Base-by-base conservation (phyloP, 768 basidiomycete genomes). In the Leccinum ochraceum region DNA sequence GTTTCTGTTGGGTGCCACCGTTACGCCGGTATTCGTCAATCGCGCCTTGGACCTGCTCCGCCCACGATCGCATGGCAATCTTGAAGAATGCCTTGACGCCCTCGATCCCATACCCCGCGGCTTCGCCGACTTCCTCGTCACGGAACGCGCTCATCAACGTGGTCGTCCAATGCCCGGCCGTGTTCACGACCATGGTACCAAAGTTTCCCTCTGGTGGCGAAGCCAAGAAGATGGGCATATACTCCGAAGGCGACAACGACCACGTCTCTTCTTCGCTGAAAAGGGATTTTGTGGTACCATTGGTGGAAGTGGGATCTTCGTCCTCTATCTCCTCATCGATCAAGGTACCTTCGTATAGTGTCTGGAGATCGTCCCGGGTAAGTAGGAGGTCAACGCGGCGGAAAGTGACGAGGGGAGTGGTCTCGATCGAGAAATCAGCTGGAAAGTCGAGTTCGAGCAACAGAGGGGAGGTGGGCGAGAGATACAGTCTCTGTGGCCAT, bases 121-220 rank as follows among this genome's bases (percentile, higher is more conserved):
- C 61, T 0, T 71, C 66, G 8, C 72, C 73, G 1, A 59, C 69
- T 1, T 58, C 65, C 6, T 76, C 69, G 57, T 79, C 71, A 9
- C 68, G 70, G 56, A 79, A 77, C 3, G 77, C 81, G 7, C 71
- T 69, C 67, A 89, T 80, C 24, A 85, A 65, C 0, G 79, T 81
- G 5, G 83, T 82, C 2, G 86, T 88, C 88, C 88, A 89, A 69
- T 89, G 88, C 1, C 87, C 87, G 4, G 75, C 88, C 0, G 87
- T 89, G 71, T 80, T 86, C 28, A 83, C 80, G 59, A 89, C 66
- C 70, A 89, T 75, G 10, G 86, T 88, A 46, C 80, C 79, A 69
- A 87, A 89, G 63, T 84, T 82, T 6, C 69, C 79, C 20, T 77
- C 64, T 4, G 85, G 85, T 1, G 79, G 73, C 3, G 71, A 62